phyloP scores from a whole-genome alignment of 768 basidiomycete genomes.

The Leucocoprinus sp. region DNA sequence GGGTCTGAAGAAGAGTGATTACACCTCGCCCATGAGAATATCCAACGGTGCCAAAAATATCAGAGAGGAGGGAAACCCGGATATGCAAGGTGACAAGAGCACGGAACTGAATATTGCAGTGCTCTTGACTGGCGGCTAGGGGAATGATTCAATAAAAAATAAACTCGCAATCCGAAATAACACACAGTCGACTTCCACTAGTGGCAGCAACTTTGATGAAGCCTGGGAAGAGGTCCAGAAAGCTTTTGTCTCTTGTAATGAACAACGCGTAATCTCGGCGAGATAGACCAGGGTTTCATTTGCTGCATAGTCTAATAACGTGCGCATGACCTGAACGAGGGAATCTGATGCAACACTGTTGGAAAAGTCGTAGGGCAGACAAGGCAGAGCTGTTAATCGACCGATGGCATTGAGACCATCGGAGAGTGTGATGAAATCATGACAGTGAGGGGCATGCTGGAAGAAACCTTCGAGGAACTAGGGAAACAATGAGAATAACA shows the following conservation, averaged over 20 bases:
- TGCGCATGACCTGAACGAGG: constrained; percentile 80
- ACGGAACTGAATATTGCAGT: constrained; percentile 61
- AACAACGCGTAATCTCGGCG: constrained; percentile 58
- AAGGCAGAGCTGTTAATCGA: constrained; percentile 72
- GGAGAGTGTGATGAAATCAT: constrained; percentile 74
- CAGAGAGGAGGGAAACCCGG: constrained; percentile 74
- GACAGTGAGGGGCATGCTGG: constrained; percentile 83
- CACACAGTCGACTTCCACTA: constrained; percentile 48
- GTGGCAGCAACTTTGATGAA: constrained; percentile 54
- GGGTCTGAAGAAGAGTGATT: constrained; percentile 62
- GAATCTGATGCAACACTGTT: constrained; percentile 81
- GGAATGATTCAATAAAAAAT: constrained; percentile 5
- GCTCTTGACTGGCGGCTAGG: constrained; percentile 37
- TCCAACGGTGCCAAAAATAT: constrained; percentile 78
- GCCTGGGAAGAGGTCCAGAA: constrained; percentile 57
- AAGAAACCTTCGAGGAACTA: constrained; percentile 94
- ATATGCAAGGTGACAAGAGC: constrained; percentile 68
- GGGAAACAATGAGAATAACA: constrained; percentile 5
- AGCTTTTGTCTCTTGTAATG: constrained; percentile 57
- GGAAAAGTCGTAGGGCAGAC: constrained; percentile 83
- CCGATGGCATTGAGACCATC: constrained; percentile 72
- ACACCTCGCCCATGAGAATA: constrained; percentile 76
- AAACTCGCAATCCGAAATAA: constrained; percentile 2
- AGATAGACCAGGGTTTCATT: constrained; percentile 67
- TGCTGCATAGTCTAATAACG: constrained; percentile 82